These are phyloP conservation scores for Wickerhamomyces subpelliculosus DNA, from an alignment of 805 yeast species.

Conservation along the genomic window DNA sequence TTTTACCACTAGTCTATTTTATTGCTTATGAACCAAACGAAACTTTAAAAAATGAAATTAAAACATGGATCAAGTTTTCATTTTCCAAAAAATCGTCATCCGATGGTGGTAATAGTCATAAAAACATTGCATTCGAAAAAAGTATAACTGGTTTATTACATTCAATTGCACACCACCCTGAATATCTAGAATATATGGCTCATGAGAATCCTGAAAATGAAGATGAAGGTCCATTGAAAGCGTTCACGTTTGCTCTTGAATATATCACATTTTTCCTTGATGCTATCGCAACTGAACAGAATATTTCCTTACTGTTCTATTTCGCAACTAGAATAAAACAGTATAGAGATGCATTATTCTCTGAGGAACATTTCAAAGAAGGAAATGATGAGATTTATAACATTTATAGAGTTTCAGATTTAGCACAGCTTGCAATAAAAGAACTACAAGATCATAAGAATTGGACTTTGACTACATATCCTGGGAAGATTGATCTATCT, in stretches of 20 bases:
- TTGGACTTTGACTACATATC: conserved; percentile 77
- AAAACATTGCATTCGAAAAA: conserved; percentile 53
- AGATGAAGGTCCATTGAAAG: conserved; percentile 28
- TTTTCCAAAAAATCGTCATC: conserved; percentile 24
- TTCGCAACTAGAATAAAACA: conserved; percentile 75
- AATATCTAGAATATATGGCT: conserved; percentile 39
- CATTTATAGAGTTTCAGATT: conserved; percentile 64
- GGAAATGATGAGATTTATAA: conserved; percentile 25
- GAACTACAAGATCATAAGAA: conserved; percentile 47
- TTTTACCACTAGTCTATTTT: conserved; percentile 61
- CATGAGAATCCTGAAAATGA: conserved; percentile 19
- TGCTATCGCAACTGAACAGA: conserved; percentile 54
- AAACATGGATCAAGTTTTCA: conserved; percentile 68
- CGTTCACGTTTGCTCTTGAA: conserved; percentile 47
- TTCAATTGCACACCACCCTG: conserved; percentile 68
- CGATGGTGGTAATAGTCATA: conserved; percentile 20
- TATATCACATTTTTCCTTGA: conserved; percentile 56
- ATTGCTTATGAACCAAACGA: conserved; percentile 69
- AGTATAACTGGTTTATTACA: conserved; percentile 62
- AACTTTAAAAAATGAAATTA: conserved; percentile 40
- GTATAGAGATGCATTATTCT: conserved; percentile 50
- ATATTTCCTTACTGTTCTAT: conserved; percentile 67
- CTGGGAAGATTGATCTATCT: conserved; percentile 67
- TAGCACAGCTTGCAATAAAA: conserved; percentile 60
- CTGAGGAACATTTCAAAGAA: conserved; percentile 24